phyloP scores from a whole-genome alignment of 306 rosid species.

The Nissolia schottii region DNA sequence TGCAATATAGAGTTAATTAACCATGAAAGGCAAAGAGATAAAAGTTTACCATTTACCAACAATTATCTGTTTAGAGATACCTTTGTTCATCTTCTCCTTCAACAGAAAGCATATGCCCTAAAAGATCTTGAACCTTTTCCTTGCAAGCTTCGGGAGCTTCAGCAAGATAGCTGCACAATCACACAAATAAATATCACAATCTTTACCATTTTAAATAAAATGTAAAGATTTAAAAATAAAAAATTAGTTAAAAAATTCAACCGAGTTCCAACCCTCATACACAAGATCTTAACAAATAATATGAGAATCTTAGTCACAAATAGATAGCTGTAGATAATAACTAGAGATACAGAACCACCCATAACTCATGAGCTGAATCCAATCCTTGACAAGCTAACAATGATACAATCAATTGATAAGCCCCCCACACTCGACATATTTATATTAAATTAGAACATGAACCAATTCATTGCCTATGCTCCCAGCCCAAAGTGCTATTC shows the following conservation, averaged over 20 bases:
- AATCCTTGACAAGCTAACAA: not conserved
- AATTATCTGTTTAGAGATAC: constrained; percentile 36
- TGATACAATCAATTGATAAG: not conserved
- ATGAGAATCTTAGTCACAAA: not conserved
- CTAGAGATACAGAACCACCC: not conserved
- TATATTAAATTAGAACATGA: not conserved
- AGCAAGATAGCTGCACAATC: constrained; percentile 89
- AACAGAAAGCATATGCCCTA: constrained; percentile 69
- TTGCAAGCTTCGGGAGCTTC: constrained; percentile 79
- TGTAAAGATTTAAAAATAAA: not conserved
- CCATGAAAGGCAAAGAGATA: not conserved
- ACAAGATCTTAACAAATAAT: not conserved
- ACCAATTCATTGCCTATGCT: not conserved
- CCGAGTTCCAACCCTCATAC: not conserved
- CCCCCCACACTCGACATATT: not conserved
- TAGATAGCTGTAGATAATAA: not conserved
- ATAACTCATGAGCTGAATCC: not conserved
- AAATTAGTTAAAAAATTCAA: not conserved
- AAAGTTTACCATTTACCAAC: constrained; percentile 15
- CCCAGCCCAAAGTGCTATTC: not conserved
- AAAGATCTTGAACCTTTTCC: constrained; percentile 68
- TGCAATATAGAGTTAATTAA: constrained; percentile 32
- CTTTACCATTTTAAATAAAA: not conserved
- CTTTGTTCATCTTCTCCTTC: constrained; percentile 90
- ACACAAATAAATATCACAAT: not conserved